Percentiles rank a stretch among this genome's conserved stretches.
Evolutionary conservation across 768 basidiomycete species (phyloP).

Genomic region (Mycena vulgaris): DNA sequence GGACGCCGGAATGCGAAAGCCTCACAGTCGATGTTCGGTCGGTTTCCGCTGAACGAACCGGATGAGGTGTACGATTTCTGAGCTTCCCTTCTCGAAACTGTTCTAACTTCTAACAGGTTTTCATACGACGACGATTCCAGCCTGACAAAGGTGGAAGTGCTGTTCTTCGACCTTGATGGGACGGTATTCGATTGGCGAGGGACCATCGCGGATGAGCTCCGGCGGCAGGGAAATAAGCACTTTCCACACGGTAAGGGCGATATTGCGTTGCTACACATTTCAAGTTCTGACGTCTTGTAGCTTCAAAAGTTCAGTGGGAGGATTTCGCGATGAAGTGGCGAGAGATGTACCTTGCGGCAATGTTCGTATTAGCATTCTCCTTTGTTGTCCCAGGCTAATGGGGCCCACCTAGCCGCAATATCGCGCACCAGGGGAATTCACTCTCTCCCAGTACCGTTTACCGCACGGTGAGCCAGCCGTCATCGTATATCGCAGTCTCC

Average conservation of each 20-base stretch:
- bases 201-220: constrained; percentile 29
- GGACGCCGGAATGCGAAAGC: neutral
- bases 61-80: constrained; percentile 24
- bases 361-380: constrained; percentile 12
- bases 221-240: constrained; percentile 16
- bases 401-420: constrained; percentile 11
- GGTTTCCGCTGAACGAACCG: constrained; percentile 35
- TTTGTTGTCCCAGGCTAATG: neutral
- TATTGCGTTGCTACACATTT: too few relatives aligned
- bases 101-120: neutral
- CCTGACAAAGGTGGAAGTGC: constrained; percentile 33
- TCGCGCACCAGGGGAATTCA: constrained; percentile 32
- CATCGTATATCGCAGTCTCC: neutral
- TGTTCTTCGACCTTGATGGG: constrained; percentile 40
- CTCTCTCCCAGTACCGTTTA: constrained; percentile 24
- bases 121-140: constrained; percentile 30
- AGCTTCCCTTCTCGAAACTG: neutral
- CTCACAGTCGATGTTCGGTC: constrained; percentile 10
- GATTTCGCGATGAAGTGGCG: constrained; percentile 32
- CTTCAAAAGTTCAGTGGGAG: constrained; percentile 27
- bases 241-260: constrained; percentile 7
- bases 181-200: constrained; percentile 36
- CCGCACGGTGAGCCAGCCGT: constrained; percentile 20
- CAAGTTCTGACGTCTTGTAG: neutral
- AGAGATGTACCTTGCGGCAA: constrained; percentile 20